Evolutionary conservation across 2,329 filamentous ascomycete species (phyloP).

Genomic region (Alternaria conjuncta): DNA sequence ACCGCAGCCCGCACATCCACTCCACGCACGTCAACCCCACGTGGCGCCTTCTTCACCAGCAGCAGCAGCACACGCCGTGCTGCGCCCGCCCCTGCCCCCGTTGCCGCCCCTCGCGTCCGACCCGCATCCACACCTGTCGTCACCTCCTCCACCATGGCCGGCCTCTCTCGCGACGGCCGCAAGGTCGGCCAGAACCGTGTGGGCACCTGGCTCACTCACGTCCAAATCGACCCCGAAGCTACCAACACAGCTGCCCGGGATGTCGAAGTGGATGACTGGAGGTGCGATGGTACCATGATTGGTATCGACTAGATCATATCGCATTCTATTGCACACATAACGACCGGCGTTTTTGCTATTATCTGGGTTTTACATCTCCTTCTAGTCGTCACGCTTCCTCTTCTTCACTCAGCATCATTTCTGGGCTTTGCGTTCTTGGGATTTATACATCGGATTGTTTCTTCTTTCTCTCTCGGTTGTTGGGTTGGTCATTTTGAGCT

Average conservation of each 20-base stretch:
- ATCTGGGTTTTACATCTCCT: background rate
- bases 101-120: constrained; percentile 1
- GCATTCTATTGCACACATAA: constrained; percentile 3
- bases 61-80: constrained; percentile 36
- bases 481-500: background rate
- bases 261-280: constrained; percentile 48
- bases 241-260: constrained; percentile 38
- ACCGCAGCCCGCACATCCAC: constrained; percentile 31
- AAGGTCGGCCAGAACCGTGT: constrained; percentile 46
- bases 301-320: constrained; percentile 37
- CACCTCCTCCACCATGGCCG: constrained; percentile 45
- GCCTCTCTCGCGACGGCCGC: constrained; percentile 44
- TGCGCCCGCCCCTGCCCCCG: constrained; percentile 9
- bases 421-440: background rate
- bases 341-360: constrained; percentile 8
- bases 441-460: background rate
- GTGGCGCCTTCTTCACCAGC: constrained; percentile 34
- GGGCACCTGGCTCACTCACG: constrained; percentile 48
- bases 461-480: background rate
- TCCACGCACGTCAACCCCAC: constrained; percentile 26
- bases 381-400: background rate
- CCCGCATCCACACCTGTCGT: constrained; percentile 15
- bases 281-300: constrained; percentile 44
- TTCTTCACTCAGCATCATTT: background rate
- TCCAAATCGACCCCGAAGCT: constrained; percentile 46